phyloP scores from a whole-genome alignment of 139 green algal species.

The Chlorella sp. region DNA sequence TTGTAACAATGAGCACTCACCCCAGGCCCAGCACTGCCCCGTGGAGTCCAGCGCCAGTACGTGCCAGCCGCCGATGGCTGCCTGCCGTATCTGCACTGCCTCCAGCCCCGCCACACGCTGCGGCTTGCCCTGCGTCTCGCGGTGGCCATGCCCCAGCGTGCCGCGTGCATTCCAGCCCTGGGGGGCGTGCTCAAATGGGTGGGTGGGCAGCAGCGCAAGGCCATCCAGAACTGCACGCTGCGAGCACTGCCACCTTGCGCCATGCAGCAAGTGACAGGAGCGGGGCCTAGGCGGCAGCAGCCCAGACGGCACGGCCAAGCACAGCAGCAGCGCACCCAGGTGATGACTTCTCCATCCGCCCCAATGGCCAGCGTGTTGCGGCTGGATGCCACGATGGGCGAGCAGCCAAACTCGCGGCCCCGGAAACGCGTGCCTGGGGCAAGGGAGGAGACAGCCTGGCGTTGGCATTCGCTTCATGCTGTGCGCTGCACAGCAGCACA shows the following conservation, averaged over 20 bases:
- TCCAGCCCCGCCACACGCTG: slow-evolving; percentile 66
- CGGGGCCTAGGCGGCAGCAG: too few species aligned
- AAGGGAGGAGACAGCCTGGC: not conserved
- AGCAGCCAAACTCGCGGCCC: slow-evolving; percentile 51
- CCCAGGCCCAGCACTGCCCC: slow-evolving; percentile 67
- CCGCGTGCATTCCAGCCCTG: slow-evolving; percentile 87
- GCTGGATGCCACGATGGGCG: slow-evolving; percentile 63
- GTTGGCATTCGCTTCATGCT: too few species aligned
- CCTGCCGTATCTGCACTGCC: slow-evolving; percentile 79
- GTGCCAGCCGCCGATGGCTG: slow-evolving; percentile 94
- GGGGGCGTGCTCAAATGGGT: not conserved
- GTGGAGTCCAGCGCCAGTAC: slow-evolving; percentile 76
- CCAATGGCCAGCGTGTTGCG: slow-evolving; percentile 83
- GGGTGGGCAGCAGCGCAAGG: not conserved
- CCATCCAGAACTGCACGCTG: not conserved
- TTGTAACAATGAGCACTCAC: too few species aligned
- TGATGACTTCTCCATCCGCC: slow-evolving; percentile 70
- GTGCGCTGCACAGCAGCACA: too few species aligned
- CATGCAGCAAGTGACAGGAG: not conserved
- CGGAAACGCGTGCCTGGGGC: slow-evolving; percentile 54
- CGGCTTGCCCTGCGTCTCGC: slow-evolving; percentile 64
- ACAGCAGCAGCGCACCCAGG: slow-evolving; percentile 52
- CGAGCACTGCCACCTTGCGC: too few species aligned
- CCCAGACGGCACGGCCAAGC: not conserved
- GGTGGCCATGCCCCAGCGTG: slow-evolving; percentile 86